Evolutionary conservation across 768 basidiomycete genomes (phyloP), one percentile per base, ranked within the genome.

Genomic region (Lactarius quietus): DNA sequence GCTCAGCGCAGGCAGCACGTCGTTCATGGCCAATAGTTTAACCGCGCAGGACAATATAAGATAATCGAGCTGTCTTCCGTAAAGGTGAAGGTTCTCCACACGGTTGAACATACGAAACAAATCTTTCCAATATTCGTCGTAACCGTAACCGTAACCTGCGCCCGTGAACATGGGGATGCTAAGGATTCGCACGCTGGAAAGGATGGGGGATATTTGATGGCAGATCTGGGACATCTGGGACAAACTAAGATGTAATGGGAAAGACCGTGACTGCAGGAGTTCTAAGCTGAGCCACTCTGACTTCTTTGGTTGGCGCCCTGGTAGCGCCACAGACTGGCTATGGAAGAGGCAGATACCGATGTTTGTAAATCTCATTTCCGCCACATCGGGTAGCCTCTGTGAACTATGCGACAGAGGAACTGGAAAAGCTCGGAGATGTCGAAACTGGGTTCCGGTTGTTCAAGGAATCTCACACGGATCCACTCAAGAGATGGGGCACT

Each of bases 1-100:
- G 14, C 43, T 43, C 43, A 63, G 26, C 18, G 35, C 33, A 48
- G 62, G 62, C 23, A 57, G 26, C 43, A 48, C 62, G 2, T 45
- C 62, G 5, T 14, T n/a, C n/a, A n/a, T 31, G 6, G n/a, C 15
- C 28, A 23, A 14, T 4, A 1, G 31, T 26, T 36, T 18, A 41
- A 57, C 17, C 54, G 61, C 61, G 17, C 33, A 33, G 10, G 41
- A 33, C 10, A 48, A n/a, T 41, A 17, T 38, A 6, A 12, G n/a
- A n/a, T 26, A 23, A 3, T 23, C n/a, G 5, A 33, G 8, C 4
- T 33, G 33, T 4, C 23, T 41, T 3, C 39, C 35, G 3, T 6
- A 1, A 6, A 57, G 3, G 54, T 17, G 29, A 7, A 62, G 18
- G 17, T 14, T 10, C 55, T 48, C 41, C 41, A 56, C 54, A 31